Conservation (phyloP, 768 basidiomycete genomes). For the Mycena rosella region DNA sequence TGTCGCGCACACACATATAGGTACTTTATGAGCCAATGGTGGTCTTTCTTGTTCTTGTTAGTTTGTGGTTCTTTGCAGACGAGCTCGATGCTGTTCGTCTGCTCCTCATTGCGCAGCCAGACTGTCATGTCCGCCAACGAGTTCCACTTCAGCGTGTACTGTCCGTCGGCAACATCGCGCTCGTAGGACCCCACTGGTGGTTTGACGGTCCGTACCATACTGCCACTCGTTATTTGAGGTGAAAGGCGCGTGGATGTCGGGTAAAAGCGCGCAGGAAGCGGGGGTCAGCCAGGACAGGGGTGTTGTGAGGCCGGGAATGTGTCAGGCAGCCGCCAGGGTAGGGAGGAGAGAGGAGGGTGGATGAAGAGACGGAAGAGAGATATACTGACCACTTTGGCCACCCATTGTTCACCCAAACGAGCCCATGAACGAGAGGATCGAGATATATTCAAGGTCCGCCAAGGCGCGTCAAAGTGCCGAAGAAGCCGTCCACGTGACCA, state of each 20-base stretch:
- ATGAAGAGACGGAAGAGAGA: neutral
- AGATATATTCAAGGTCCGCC: conserved; percentile 1
- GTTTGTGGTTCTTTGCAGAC: neutral
- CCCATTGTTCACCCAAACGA: too few species aligned
- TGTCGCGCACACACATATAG: conserved; percentile 7
- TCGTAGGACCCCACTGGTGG: neutral
- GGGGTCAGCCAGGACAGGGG: too few species aligned
- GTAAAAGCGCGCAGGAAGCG: too few species aligned
- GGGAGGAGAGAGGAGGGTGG: neutral
- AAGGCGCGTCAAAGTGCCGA: conserved; percentile 2
- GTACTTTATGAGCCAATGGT: conserved; percentile 4
- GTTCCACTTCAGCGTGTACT: neutral
- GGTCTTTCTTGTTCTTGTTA: conserved; percentile 8
- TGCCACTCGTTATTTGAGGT: too few species aligned
- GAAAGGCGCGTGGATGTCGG: too few species aligned
- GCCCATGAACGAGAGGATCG: too few species aligned
- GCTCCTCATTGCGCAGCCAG: conserved; percentile 3
- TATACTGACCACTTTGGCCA: too few species aligned
- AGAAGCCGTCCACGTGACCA: conserved; percentile 6
- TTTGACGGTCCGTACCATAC: neutral
- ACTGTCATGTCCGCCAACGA: neutral
- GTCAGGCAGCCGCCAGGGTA: neutral
- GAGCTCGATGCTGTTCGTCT: neutral
- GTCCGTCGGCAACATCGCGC: conserved; percentile 5
- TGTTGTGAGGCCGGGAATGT: too few species aligned